Percentiles rank a stretch among this genome's conserved stretches.
Evolutionary conservation across 768 basidiomycete genomes (phyloP).

Genomic region (Boletus vermiculosoides): DNA sequence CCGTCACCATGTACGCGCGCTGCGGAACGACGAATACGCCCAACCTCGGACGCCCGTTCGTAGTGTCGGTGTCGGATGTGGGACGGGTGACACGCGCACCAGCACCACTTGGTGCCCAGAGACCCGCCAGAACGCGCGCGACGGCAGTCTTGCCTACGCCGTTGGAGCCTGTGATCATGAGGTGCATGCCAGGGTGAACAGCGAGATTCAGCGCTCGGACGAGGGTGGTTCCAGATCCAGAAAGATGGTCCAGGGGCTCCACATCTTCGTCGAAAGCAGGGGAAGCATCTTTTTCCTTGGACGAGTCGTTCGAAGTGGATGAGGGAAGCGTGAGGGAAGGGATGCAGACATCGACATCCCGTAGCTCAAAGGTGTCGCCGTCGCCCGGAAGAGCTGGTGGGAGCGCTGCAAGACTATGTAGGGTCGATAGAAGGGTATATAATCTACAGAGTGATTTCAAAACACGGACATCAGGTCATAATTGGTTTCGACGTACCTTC

Average conservation of each 20-base stretch:
- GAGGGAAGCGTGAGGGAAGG: slow-evolving; percentile 33
- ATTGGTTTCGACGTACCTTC: slow-evolving; percentile 28
- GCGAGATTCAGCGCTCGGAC: slow-evolving; percentile 67
- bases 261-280: slow-evolving; percentile 12
- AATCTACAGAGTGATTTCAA: slow-evolving; percentile 46
- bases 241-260: slow-evolving; percentile 15
- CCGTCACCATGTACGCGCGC: slow-evolving; percentile 87
- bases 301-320: background rate
- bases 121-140: slow-evolving; percentile 82
- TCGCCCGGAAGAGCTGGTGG: slow-evolving; percentile 36
- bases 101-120: slow-evolving; percentile 71
- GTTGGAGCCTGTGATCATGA: slow-evolving; percentile 92
- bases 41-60: slow-evolving; percentile 34
- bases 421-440: slow-evolving; percentile 81
- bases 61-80: slow-evolving; percentile 20
- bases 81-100: slow-evolving; percentile 35
- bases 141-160: slow-evolving; percentile 91
- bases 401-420: slow-evolving; percentile 68
- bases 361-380: slow-evolving; percentile 55
- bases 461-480: background rate
- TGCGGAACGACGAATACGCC: slow-evolving; percentile 89
- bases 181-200: slow-evolving; percentile 72
- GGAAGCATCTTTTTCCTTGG: slow-evolving; percentile 3
- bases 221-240: slow-evolving; percentile 41
- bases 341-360: slow-evolving; percentile 69